Evolutionary conservation across 169 alveolate genomes (phyloP).

Genomic region (Pseudocohnilembus persalinus): DNA sequence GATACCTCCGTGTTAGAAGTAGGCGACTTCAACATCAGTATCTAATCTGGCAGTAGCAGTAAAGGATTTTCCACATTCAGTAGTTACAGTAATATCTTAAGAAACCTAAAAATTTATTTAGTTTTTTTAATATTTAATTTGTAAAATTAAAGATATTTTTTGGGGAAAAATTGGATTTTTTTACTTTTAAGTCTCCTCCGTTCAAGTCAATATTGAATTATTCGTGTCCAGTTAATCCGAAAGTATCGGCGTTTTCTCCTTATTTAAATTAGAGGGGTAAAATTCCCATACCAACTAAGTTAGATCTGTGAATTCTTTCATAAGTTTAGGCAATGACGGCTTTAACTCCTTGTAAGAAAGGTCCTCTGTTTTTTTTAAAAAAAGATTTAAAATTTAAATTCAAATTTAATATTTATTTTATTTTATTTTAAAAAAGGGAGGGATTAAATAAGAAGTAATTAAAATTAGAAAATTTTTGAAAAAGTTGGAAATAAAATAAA

Average conservation of each 20-base stretch:
- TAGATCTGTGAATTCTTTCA: conserved; percentile 97
- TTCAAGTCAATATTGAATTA: conserved; percentile 45
- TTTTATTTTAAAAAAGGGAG: no score
- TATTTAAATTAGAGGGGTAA: conserved; percentile 91
- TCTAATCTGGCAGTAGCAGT: conserved; percentile 46
- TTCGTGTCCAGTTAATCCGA: conserved; percentile 89
- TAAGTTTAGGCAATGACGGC: conserved; percentile 95
- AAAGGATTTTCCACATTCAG: conserved; percentile 37
- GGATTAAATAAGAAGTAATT: no score
- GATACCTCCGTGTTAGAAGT: conserved; percentile 92
- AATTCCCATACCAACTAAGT: conserved; percentile 96
- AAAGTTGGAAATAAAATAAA: no score
- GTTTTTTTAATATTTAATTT: conserved; percentile 8
- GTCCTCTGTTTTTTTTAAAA: conserved; percentile 73
- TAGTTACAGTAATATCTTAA: conserved; percentile 30
- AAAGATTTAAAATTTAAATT: no score
- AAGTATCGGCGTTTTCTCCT: conserved; percentile 89
- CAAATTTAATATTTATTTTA: no score
- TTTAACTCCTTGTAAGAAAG: conserved; percentile 92
- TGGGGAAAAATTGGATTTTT: background rate
- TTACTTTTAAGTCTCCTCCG: conserved; percentile 30
- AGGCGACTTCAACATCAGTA: conserved; percentile 84
- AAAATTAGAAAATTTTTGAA: no score
- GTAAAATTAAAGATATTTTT: no score
- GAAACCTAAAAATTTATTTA: conserved; percentile 28